Evolutionary conservation across 257 asterid genomes (phyloP).

Genomic region (Solanum sejunctum): DNA sequence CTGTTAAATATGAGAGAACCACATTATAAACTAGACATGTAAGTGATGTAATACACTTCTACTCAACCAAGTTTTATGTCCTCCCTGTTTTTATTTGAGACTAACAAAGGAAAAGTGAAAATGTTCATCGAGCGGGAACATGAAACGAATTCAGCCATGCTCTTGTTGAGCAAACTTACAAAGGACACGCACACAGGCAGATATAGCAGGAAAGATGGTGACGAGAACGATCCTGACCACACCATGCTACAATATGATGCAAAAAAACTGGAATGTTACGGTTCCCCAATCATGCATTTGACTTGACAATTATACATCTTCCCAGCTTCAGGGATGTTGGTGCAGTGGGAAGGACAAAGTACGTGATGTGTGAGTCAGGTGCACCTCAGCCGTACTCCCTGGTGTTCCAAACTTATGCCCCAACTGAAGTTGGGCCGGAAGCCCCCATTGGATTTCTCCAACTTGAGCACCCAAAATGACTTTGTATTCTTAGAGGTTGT

Average conservation of each 20-base stretch:
- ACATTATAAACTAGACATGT: not conserved
- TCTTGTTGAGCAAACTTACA: not conserved
- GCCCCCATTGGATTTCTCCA: not conserved
- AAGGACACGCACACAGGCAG: not conserved
- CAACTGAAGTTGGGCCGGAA: not conserved
- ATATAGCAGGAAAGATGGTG: not conserved
- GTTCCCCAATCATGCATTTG: not conserved
- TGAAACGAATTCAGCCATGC: not conserved
- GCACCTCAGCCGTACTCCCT: not conserved
- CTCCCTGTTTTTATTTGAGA: not conserved
- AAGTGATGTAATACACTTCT: not conserved
- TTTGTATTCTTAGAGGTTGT: not conserved
- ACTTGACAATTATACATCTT: not conserved
- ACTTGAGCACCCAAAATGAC: not conserved
- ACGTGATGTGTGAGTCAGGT: not conserved
- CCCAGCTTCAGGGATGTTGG: not conserved
- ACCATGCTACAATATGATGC: not conserved
- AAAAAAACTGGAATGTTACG: not conserved
- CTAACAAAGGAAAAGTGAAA: not conserved
- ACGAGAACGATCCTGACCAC: not conserved
- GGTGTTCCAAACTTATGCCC: not conserved
- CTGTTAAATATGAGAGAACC: slow-evolving; percentile 21
- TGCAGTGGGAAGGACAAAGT: not conserved
- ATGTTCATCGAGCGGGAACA: not conserved
- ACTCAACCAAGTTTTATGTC: not conserved